These are phyloP conservation scores for Microdochium nivale DNA, from an alignment of 2,329 filamentous ascomycete genomes.

Conservation along the genomic window DNA sequence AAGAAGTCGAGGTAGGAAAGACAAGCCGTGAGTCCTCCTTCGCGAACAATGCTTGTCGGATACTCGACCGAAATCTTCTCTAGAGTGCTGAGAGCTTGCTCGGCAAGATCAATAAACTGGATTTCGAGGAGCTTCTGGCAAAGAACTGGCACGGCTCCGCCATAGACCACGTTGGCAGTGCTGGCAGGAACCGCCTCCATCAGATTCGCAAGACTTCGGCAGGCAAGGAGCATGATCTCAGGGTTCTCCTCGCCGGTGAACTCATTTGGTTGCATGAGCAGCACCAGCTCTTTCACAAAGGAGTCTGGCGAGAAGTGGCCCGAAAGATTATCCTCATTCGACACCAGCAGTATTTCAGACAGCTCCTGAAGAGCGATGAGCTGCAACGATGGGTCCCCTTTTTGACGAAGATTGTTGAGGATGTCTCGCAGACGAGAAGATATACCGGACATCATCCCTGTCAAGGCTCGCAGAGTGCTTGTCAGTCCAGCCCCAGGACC, in stretches of 20 bases:
- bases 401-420: constrained; percentile 65
- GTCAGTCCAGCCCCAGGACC: constrained; percentile 60
- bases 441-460: constrained; percentile 84
- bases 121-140: constrained; percentile 95
- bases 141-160: constrained; percentile 87
- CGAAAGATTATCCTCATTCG: constrained; percentile 91
- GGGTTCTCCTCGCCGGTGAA: constrained; percentile 78
- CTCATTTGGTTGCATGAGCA: constrained; percentile 84
- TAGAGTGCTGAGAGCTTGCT: constrained; percentile 91
- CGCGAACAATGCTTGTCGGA: constrained; percentile 86
- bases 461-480: constrained; percentile 75
- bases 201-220: constrained; percentile 88
- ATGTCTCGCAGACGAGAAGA: constrained; percentile 73
- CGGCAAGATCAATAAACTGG: constrained; percentile 92
- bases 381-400: constrained; percentile 80
- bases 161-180: constrained; percentile 92
- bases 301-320: constrained; percentile 92
- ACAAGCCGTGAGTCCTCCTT: constrained; percentile 92
- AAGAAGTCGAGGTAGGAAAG: constrained; percentile 96
- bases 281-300: constrained; percentile 90
- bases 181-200: constrained; percentile 95
- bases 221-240: constrained; percentile 94
- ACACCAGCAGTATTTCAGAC: constrained; percentile 86
- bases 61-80: constrained; percentile 98
- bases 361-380: constrained; percentile 88